Conservation (phyloP, 495 filamentous ascomycete species). For the Lophiotrema nucula region DNA sequence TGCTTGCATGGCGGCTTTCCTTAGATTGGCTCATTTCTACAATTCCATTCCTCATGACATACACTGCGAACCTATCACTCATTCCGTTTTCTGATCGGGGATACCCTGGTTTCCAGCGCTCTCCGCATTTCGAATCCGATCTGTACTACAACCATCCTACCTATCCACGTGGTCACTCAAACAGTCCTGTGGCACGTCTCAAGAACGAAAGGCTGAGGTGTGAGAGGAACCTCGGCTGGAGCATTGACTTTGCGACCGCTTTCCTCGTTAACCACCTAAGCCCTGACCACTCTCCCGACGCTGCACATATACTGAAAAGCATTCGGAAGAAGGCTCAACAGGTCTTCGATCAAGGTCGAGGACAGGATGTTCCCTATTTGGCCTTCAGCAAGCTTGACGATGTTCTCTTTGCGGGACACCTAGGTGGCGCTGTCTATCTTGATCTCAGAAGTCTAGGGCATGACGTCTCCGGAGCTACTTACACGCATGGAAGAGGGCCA, state of each 20-base stretch:
- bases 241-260: slow-evolving; percentile 27
- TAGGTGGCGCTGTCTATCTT: slow-evolving; percentile 28
- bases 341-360: not conserved
- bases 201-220: slow-evolving; percentile 12
- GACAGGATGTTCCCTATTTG: slow-evolving; percentile 9
- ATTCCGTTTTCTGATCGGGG: slow-evolving; percentile 8
- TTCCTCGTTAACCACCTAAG: slow-evolving; percentile 30
- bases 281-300: slow-evolving; percentile 5
- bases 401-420: slow-evolving; percentile 22
- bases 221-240: slow-evolving; percentile 29
- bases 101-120: not conserved
- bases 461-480: slow-evolving; percentile 26
- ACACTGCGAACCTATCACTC: not conserved
- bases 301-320: slow-evolving; percentile 5
- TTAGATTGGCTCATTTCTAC: not conserved
- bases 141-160: slow-evolving; percentile 2
- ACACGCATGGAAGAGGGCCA: slow-evolving; percentile 6
- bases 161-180: not conserved
- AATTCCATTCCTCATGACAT: slow-evolving; percentile 17
- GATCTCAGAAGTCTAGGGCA: slow-evolving; percentile 6
- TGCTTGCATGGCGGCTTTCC: slow-evolving; percentile 5
- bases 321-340: slow-evolving; percentile 2
- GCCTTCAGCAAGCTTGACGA: slow-evolving; percentile 25
- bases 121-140: slow-evolving; percentile 8
- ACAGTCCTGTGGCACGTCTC: not conserved